These are phyloP conservation scores for Barnettozyma wickerhamii DNA, from an alignment of 805 yeast species.

Conservation along the genomic window DNA sequence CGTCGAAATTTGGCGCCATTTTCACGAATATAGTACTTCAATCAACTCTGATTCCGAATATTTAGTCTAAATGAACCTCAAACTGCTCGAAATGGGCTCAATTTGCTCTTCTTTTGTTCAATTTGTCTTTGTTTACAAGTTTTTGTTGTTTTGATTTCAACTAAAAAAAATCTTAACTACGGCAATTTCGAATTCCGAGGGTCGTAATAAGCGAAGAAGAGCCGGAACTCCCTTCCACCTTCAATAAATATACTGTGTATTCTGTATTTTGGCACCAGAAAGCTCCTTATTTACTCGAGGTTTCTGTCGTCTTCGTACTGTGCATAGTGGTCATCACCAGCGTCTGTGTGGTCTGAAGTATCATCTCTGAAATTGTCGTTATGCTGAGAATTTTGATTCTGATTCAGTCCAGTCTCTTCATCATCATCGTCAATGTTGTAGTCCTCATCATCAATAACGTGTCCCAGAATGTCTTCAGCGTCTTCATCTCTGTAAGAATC, in stretches of 20 bases:
- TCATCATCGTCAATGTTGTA: constrained; percentile 25
- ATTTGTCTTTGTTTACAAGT: too few species aligned
- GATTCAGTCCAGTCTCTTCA: constrained; percentile 9
- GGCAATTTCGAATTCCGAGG: too few species aligned
- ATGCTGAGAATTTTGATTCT: not conserved
- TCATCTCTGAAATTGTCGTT: constrained; percentile 9
- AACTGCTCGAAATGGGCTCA: too few species aligned
- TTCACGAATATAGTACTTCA: too few species aligned
- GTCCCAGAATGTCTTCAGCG: constrained; percentile 17
- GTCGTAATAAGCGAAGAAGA: too few species aligned
- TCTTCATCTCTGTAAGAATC: constrained; percentile 23
- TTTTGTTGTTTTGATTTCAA: not conserved
- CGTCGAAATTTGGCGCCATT: constrained; percentile 27
- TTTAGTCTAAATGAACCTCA: too few species aligned
- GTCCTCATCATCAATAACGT: constrained; percentile 23
- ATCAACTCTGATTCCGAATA: too few species aligned
- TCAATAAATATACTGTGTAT: not conserved
- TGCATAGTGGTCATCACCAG: constrained; percentile 9
- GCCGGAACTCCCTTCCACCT: constrained; percentile 1
- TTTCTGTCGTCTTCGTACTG: constrained; percentile 15
- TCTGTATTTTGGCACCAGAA: too few species aligned
- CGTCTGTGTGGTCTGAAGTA: constrained; percentile 3
- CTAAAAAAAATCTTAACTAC: too few species aligned
- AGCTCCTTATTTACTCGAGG: constrained; percentile 7
- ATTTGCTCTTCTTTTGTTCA: too few species aligned